Base-by-base conservation (phyloP, 805 yeast species). In the Metschnikowia similis region DNA sequence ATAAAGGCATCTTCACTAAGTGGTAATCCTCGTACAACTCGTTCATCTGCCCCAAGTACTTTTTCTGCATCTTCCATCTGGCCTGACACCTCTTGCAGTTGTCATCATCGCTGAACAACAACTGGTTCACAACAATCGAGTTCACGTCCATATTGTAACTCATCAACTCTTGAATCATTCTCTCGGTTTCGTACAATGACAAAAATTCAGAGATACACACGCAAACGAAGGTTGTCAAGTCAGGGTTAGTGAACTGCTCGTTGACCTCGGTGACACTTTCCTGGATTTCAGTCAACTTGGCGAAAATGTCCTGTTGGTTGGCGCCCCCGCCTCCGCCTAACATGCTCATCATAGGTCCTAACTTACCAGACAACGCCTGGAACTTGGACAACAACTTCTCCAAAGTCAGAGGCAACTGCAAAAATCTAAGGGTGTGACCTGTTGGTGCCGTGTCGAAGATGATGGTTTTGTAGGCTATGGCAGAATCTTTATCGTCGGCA, bases 361-460 rank as follows among this genome's bases (percentile, higher is more conserved):
- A 80, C 62, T 81, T 82, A 11, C 91, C 86, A 38, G 92, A 83
- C 49, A 94, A 78, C 60, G 89, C 96, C 61, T 90, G 84, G 66
- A 94, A 84, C 65, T 92, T 94, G 45, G 86, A 84, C 58, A 94
- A 77, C 35, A 96, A 79, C 66, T 89, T 89, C 60, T 90, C 95
- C 54, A 94, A 74, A 3, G 97, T 91, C 29, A 95, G 81, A 35
- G 99, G 99, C 62, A 94, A 81, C 70, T 91, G 97, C 66, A 94
- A 77, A 69, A 94, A 94, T 63, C 99, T 82, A 60, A 94, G 76
- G 2, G 99, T 94, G 70, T 94, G 99, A 35, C 99, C 99, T 0
- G 99, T 94, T 60, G 99, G 99, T 0, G 99, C 99, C n/a, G 99
- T 94, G 69, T 94, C 99, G 63, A 94, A 94, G 57, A 94, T 89